These are phyloP conservation scores for Pseudonitzschia pungens DNA, from an alignment of 108 stramenopile species.

Conservation along the genomic window DNA sequence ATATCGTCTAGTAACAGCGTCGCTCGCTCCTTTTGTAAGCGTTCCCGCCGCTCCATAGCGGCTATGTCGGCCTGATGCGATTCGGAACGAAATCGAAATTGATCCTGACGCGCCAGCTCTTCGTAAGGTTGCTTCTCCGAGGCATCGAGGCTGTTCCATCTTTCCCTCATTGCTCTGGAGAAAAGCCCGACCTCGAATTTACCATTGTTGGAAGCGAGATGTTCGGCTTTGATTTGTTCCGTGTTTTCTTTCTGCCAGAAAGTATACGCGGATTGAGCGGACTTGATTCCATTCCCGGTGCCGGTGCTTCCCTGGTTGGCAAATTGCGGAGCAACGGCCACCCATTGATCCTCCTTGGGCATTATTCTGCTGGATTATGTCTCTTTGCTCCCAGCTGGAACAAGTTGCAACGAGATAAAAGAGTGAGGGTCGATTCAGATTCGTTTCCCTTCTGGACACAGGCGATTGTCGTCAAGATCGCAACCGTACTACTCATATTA, in stretches of 20 bases:
- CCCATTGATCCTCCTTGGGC: conserved; percentile 86
- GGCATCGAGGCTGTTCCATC: conserved; percentile 55
- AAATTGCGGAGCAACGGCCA: conserved; percentile 80
- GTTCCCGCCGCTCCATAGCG: conserved; percentile 56
- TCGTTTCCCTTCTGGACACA: too few species aligned
- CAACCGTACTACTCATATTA: too few species aligned
- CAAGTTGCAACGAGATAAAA: not conserved
- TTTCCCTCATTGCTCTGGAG: conserved; percentile 50
- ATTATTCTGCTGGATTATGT: conserved; percentile 22
- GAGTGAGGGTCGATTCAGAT: too few species aligned
- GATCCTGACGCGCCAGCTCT: conserved; percentile 56
- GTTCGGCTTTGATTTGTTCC: conserved; percentile 53
- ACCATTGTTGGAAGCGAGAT: conserved; percentile 36
- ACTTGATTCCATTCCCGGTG: conserved; percentile 41
- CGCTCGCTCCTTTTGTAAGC: conserved; percentile 52
- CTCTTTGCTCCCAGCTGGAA: not conserved
- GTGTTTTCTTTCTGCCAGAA: conserved; percentile 69
- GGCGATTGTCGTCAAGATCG: too few species aligned
- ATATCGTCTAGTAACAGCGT: conserved; percentile 54
- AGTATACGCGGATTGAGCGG: conserved; percentile 65
- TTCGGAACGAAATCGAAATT: conserved; percentile 58
- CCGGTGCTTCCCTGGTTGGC: conserved; percentile 10
- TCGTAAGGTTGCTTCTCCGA: conserved; percentile 51
- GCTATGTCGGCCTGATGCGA: conserved; percentile 74
- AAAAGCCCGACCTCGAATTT: conserved; percentile 65